These are phyloP conservation scores for Lanmaoa rubissima DNA, from an alignment of 768 basidiomycete genomes.

Conservation along the genomic window DNA sequence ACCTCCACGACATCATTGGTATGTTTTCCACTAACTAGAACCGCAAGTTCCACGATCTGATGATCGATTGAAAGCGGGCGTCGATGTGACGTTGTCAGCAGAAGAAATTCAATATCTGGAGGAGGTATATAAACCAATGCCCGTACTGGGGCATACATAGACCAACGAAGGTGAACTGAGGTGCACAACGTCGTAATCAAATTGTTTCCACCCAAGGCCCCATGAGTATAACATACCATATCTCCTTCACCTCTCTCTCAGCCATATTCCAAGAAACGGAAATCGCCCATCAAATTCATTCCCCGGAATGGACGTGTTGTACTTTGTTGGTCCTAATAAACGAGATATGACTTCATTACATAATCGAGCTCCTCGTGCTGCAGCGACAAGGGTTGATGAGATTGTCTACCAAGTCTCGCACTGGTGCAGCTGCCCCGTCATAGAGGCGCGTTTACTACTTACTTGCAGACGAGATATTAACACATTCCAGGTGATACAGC, in stretches of 20 bases:
- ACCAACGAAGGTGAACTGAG: background rate
- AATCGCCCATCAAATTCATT: background rate
- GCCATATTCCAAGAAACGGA: background rate
- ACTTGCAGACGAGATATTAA: background rate
- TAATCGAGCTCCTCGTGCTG: slow-evolving; percentile 9
- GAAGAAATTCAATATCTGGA: slow-evolving; percentile 50
- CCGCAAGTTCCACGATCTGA: slow-evolving; percentile 2
- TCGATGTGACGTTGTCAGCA: slow-evolving; percentile 42
- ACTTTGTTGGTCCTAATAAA: too few species aligned
- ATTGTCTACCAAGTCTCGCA: background rate
- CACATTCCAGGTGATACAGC: background rate
- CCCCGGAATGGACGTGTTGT: too few species aligned
- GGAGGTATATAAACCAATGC: slow-evolving; percentile 42
- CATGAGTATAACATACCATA: background rate
- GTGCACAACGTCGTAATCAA: background rate
- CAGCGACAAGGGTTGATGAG: slow-evolving; percentile 7
- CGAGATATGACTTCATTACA: slow-evolving; percentile 6
- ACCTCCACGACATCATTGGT: slow-evolving; percentile 42
- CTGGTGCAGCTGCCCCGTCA: background rate
- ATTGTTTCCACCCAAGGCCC: background rate
- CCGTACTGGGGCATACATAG: slow-evolving; percentile 39
- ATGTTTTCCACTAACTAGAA: slow-evolving; percentile 1
- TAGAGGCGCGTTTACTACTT: slow-evolving; percentile 1
- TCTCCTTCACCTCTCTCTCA: background rate
- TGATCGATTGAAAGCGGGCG: slow-evolving; percentile 21